A percentile compares a stretch with the other conserved stretches of the same genome.
These are phyloP conservation scores for Henckelia pumila DNA, from an alignment of 257 asterid genomes.

Conservation along the genomic window DNA sequence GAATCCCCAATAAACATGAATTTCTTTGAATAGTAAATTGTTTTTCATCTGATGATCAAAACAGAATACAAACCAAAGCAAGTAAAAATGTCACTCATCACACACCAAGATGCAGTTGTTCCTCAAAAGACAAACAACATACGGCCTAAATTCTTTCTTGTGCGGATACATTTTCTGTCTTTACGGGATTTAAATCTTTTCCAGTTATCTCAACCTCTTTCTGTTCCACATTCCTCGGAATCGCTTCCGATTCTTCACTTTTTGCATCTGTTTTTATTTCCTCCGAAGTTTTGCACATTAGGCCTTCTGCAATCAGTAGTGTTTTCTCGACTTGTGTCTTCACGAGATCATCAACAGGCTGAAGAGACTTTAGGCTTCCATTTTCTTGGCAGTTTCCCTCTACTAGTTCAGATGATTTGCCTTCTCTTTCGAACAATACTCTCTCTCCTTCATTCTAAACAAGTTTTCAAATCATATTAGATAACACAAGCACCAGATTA, in stretches of 20 bases:
- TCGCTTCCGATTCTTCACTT: neutral
- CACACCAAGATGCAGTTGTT: constrained; percentile 8
- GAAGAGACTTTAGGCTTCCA: constrained; percentile 19
- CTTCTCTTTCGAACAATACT: neutral
- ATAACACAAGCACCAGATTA: neutral
- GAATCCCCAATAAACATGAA: no score
- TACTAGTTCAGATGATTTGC: constrained; percentile 12
- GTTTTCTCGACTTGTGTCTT: constrained; percentile 6
- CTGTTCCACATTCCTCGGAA: constrained; percentile 17
- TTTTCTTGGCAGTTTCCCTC: constrained; percentile 20
- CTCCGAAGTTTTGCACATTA: constrained; percentile 11
- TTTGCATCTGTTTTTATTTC: constrained; percentile 1
- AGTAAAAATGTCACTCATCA: neutral
- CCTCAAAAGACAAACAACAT: neutral
- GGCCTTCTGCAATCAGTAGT: neutral
- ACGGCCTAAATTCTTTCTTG: constrained; percentile 1
- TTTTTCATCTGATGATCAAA: neutral
- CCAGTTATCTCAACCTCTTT: neutral
- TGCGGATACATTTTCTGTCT: neutral
- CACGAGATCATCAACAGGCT: constrained; percentile 16
- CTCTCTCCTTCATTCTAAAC: constrained; percentile 21
- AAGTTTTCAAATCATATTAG: constrained; percentile 3
- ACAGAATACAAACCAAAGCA: neutral
- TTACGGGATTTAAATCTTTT: neutral
- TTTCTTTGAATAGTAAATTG: neutral